Base-by-base conservation (phyloP, 202 grass and related monocot species). In the Zoysia matrella region DNA sequence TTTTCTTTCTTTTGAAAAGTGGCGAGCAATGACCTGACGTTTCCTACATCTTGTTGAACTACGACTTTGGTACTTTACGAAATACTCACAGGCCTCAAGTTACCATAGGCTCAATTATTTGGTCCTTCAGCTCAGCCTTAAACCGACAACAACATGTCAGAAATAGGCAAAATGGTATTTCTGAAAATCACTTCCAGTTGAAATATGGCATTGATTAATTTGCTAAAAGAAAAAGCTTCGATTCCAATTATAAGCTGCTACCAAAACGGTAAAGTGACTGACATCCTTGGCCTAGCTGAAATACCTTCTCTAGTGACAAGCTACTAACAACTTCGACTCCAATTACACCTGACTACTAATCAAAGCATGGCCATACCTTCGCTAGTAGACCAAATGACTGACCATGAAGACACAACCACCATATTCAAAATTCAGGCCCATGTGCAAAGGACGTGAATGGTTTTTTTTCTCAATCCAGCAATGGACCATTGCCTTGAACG, bases 381-480 rank as follows among this genome's bases (percentile, higher is more conserved):
- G 18, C 0, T 6, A 75, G 40, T 80, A 12, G 56, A 71, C 43
- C 30, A 69, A 75, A 88, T 14, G 18, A 70, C 55, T 51, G 14
- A 60, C n/a, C 41, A 47, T 60, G 46, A 69, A 71, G 11, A 40
- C 30, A 70, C 13, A 53, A 53, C 8, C 36, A 47, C 4, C 8
- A 61, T 62, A 68, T 83, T 79, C 63, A 80, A 84, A n/a, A 30
- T 70, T 49, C 64, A 80, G 70, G 50, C 68, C 63, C n/a, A 67
- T 71, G 71, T 76, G 57, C 76, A 80, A 75, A 88, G 80, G 49
- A 62, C 47, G 69, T 82, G 44, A 86, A 78, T 11, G 42, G 52
- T 72, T 43, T 16, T 11, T 5, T 72, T 49, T 42, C 42, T 60
- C 47, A 83, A 86, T 83, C 48, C 65, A 79, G 57, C 63, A 75